Evolutionary conservation across 345 rosid genomes (phyloP), one percentile per base, ranked within the genome.

Genomic region (Citrus medica): DNA sequence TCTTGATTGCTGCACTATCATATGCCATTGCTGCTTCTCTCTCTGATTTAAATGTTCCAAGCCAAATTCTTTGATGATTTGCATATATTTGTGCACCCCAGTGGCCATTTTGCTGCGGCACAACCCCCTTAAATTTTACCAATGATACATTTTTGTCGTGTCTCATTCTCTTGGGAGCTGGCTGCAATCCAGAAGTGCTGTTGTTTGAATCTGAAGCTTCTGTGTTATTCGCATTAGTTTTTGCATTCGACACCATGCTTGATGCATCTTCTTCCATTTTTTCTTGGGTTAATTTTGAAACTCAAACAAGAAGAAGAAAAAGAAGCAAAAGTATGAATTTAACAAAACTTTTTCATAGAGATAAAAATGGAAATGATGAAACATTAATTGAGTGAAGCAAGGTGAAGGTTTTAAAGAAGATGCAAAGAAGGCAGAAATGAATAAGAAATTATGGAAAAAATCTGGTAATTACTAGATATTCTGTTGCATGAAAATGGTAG

Each of bases 71-170:
- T 17, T 69, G 64, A 73, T 86, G 89, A 46, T 89, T 84, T 38
- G 86, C 85, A 66, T 90, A 90, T 66, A 90, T 90, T 83, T 90
- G 97, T 32, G 91, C 90, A 0, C 94, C 97, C 91, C 91, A 92
- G 32, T 84, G 82, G 24, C 94, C 94, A 42, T 88, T 87, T 74
- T 76, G 87, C 7, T 87, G 92, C 0, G 84, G 85, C 25, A 89
- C 88, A 5, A 90, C 90, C 4, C 93, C 97, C 86, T 87, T 89
- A 78, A 80, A 89, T 76, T 70, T 87, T 8, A 85, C 53, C 5
- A 60, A 4, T 0, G 69, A 28, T 2, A 51, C 63, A n/a, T 51
- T 69, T 1, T 42, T 58, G 25, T 28, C 60, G 4, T 28, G 32
- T 24, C 33, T 42, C 28, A 60, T 46, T 16, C 77, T 56, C 73